Conservation (phyloP, 768 basidiomycete species). For the Xerocomus potaroensis region DNA sequence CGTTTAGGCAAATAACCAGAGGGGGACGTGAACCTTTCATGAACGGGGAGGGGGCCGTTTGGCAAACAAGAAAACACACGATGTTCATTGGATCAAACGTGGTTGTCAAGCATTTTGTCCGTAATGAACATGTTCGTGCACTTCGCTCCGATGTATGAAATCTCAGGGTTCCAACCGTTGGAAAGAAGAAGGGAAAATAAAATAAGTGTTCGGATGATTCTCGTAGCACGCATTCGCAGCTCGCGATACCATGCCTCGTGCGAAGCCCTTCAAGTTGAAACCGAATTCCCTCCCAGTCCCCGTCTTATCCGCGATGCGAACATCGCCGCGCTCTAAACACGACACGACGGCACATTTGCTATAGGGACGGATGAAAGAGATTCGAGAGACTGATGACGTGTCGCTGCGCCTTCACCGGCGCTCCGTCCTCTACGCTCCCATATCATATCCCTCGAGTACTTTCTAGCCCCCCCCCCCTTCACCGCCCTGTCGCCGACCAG, state of each 20-base stretch:
- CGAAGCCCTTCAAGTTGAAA: slow-evolving; percentile 1
- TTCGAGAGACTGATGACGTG: neutral
- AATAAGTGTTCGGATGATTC: no score
- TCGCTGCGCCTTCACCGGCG: slow-evolving; percentile 1
- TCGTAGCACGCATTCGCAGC: no score
- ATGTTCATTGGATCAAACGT: neutral
- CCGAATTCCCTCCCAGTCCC: neutral
- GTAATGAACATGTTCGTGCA: neutral
- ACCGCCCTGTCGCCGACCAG: neutral
- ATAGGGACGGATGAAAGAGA: no score
- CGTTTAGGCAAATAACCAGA: no score
- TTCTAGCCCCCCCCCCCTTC: no score
- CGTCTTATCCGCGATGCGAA: slow-evolving; percentile 3
- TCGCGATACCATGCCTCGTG: slow-evolving; percentile 1
- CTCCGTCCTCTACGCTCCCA: neutral
- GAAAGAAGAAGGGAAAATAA: neutral
- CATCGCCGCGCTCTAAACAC: neutral
- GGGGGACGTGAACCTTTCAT: no score
- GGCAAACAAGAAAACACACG: no score
- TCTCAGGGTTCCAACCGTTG: neutral
- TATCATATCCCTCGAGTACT: neutral
- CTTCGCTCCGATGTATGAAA: neutral
- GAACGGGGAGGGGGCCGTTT: no score
- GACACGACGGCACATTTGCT: no score
- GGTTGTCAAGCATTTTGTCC: no score